These are phyloP conservation scores for Lablab purpureus DNA, from an alignment of 306 rosid species.

Conservation along the genomic window DNA sequence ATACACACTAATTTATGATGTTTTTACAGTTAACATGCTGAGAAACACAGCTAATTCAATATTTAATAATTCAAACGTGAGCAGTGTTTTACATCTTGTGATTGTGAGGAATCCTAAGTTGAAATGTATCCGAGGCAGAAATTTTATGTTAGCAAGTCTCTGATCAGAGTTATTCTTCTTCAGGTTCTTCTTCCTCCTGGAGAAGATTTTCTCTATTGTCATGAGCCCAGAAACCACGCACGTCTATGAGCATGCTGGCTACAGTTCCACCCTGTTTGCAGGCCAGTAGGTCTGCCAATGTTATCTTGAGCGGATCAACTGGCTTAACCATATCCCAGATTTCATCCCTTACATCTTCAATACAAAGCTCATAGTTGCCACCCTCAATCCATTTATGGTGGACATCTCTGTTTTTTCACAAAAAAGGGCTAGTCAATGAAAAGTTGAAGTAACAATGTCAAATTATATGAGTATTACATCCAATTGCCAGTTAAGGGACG, in stretches of 20 bases:
- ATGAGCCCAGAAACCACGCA: constrained; percentile 99
- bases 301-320: constrained; percentile 72
- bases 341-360: constrained; percentile 97
- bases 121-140: constrained; percentile 33
- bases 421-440: background rate
- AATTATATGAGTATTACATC: constrained; percentile 10
- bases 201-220: constrained; percentile 99
- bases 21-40: constrained; percentile 31
- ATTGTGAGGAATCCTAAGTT: constrained; percentile 35
- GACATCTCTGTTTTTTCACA: constrained; percentile 76
- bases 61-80: constrained; percentile 32
- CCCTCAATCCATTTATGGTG: constrained; percentile 99
- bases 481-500: constrained; percentile 6
- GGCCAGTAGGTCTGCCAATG: constrained; percentile 76
- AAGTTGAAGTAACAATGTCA: constrained; percentile 2
- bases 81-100: constrained; percentile 44
- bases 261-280: constrained; percentile 99
- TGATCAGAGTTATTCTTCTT: constrained; percentile 70
- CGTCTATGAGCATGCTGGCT: constrained; percentile 97
- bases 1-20: constrained; percentile 43
- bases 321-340: constrained; percentile 99
- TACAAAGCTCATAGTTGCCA: constrained; percentile 96
- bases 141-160: constrained; percentile 50
- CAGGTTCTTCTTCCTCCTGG: constrained; percentile 99
- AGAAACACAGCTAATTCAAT: constrained; percentile 50